These are phyloP conservation scores for Pythium chondricola DNA, from an alignment of 352 stramenopile species.

Conservation along the genomic window DNA sequence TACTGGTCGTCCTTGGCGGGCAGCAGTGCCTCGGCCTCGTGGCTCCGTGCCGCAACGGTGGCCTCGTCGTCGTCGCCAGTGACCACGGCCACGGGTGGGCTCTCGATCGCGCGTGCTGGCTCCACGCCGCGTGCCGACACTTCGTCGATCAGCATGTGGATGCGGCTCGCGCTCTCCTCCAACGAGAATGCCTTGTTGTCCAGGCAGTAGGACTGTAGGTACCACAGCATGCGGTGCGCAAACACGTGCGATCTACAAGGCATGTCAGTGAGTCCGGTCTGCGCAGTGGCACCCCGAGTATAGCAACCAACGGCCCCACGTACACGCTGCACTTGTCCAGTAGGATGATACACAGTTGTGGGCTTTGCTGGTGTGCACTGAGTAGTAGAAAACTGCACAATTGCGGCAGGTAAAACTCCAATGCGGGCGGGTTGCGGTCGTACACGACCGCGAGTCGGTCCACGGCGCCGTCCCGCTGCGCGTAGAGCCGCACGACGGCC, in stretches of 20 bases:
- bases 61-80: constrained; percentile 3
- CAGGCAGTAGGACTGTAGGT: constrained; percentile 74
- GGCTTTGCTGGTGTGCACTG: constrained; percentile 53
- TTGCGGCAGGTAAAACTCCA: constrained; percentile 84
- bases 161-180: constrained; percentile 42
- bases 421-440: constrained; percentile 50
- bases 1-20: constrained; percentile 57
- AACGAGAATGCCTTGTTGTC: constrained; percentile 51
- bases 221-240: constrained; percentile 82
- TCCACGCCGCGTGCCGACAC: constrained; percentile 48
- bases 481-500: constrained; percentile 77
- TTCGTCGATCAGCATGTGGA: constrained; percentile 79
- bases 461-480: constrained; percentile 63
- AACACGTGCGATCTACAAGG: constrained; percentile 69
- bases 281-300: neutral
- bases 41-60: neutral
- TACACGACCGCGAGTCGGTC: constrained; percentile 43
- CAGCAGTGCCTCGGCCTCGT: constrained; percentile 52
- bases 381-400: constrained; percentile 80
- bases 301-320: too few relatives aligned
- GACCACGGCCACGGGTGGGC: constrained; percentile 7
- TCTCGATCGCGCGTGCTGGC: constrained; percentile 39
- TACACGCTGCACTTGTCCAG: constrained; percentile 77
- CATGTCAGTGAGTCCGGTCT: neutral
- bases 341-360: constrained; percentile 58